phyloP scores from a whole-genome alignment of 75 land plant genomes.

The Azolla pinnata region DNA sequence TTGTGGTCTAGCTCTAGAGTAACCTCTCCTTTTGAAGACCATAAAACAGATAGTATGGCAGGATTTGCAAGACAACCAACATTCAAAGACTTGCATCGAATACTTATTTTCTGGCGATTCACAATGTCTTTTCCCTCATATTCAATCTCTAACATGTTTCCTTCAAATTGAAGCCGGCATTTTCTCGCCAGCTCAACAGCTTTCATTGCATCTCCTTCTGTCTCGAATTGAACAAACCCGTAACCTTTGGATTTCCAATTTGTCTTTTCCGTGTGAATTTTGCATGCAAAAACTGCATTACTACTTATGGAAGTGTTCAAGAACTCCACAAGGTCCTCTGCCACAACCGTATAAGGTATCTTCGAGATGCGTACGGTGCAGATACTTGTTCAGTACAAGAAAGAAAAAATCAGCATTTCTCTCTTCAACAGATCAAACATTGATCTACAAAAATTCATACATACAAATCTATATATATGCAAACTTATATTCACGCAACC shows the following conservation, averaged over 20 bases:
- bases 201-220: constrained; percentile 19
- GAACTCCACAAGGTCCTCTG: constrained; percentile 42
- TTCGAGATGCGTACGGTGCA: constrained; percentile 41
- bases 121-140: constrained; percentile 4
- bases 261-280: constrained; percentile 30
- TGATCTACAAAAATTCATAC: no score
- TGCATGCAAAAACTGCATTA: constrained; percentile 42
- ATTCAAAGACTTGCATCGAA: constrained; percentile 1
- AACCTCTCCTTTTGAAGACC: constrained; percentile 32
- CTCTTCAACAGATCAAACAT: no score
- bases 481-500: no score
- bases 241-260: constrained; percentile 53
- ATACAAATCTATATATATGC: no score
- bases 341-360: constrained; percentile 39
- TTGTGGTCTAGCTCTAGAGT: constrained; percentile 36
- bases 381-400: background rate
- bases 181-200: constrained; percentile 19
- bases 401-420: no score
- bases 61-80: constrained; percentile 16
- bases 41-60: constrained; percentile 14
- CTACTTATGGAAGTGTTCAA: constrained; percentile 37
- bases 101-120: constrained; percentile 10
- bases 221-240: constrained; percentile 53
- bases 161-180: constrained; percentile 22
- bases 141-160: constrained; percentile 1